Base-by-base conservation (phyloP, 257 asterid genomes). In the Primulina eburnea region DNA sequence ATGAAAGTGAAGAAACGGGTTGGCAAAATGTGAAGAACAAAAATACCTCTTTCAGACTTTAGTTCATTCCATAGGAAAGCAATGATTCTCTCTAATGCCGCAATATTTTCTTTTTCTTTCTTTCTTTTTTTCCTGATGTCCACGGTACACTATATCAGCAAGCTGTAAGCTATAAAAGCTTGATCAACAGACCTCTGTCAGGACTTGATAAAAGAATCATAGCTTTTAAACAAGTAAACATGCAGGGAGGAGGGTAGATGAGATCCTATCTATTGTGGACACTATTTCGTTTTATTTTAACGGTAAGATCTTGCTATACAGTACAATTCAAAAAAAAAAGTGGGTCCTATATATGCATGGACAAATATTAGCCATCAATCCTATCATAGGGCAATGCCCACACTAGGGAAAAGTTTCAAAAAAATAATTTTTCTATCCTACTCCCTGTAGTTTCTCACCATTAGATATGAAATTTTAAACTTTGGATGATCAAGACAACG, bases 121-220 rank as follows among this genome's bases (percentile, higher is more conserved):
- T 52, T 64, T 24, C 40, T 63, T 71, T 70, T 21, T 32, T 70
- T 74, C 75, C 77, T 65, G 82, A 77, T 73, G 75, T 16, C 67
- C 75, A 81, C 73, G 66, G 77, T 75, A 81, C 73, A 79, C 77
- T 80, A 76, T 75, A 79, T 73, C 82, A 79, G 82, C 83, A 82
- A 68, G 78, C 86, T 78, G 89, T 79, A 67, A 80, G 89, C 96
- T 86, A 89, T 77, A 74, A 80, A 80, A 74, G 85, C 85, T 81
- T 70, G 38, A 47, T 57, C 69, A 78, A 68, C 79, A 83, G 88
- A 75, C 74, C 61, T 80, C 83, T 79, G 88, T 3, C 17, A 17
- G 7, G 21, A 17, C 57, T 50, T 50, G 17, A 50, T 4, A 12
- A 17, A 50, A 50, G 21, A 50, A 50, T 2, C 57, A 5, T 17